Percentiles rank a stretch among this genome's conserved stretches.
These are phyloP conservation scores for Solanum hybrid DNA, from an alignment of 305 asterid genomes.

Conservation along the genomic window DNA sequence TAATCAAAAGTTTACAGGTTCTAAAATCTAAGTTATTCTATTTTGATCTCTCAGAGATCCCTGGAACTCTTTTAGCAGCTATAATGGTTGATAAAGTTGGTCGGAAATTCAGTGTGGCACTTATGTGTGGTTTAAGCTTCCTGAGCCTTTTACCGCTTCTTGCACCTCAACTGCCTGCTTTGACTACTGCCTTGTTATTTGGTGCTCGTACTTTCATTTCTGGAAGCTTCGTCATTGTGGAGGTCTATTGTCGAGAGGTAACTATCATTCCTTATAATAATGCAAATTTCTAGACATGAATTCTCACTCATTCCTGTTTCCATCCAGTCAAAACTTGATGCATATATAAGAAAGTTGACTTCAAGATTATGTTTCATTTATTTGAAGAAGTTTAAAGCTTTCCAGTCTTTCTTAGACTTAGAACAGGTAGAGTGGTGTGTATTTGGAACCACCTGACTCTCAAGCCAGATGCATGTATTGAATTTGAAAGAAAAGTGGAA, in stretches of 20 bases:
- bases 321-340: background rate
- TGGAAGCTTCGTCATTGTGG: conserved; percentile 46
- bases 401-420: background rate
- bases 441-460: background rate
- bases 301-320: background rate
- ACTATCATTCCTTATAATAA: background rate
- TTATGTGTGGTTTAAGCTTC: conserved; percentile 39
- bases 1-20: background rate
- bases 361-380: background rate
- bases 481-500: background rate
- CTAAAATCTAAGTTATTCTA: background rate
- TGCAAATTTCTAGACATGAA: background rate
- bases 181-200: conserved; percentile 35
- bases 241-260: conserved; percentile 73
- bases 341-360: background rate
- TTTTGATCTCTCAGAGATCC: conserved; percentile 40
- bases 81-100: conserved; percentile 52
- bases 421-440: background rate
- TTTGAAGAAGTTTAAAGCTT: background rate
- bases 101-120: conserved; percentile 48
- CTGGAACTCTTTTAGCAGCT: conserved; percentile 57
- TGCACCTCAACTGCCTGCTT: conserved; percentile 18
- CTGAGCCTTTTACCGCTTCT: conserved; percentile 46
- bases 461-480: background rate
- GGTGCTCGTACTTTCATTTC: conserved; percentile 58